Evolutionary conservation across 768 basidiomycete genomes (phyloP).

Genomic region (Tricholoma furcatifolium): DNA sequence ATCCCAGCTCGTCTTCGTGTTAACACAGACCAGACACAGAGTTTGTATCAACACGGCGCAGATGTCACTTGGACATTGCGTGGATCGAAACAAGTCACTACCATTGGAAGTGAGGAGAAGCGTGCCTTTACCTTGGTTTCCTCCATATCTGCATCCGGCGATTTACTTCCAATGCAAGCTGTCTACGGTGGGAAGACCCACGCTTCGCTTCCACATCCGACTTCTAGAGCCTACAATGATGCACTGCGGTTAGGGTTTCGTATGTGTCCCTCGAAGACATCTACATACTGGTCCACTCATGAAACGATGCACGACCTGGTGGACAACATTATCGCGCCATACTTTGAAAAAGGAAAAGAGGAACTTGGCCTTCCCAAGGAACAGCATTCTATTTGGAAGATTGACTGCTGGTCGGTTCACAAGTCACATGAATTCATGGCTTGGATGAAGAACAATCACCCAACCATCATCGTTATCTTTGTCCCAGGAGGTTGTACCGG

Average conservation of each 20-base stretch:
- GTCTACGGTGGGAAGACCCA: conserved; percentile 27
- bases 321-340: conserved; percentile 24
- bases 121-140: conserved; percentile 34
- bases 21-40: conserved; percentile 36
- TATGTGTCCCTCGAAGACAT: conserved; percentile 11
- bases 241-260: not conserved
- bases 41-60: conserved; percentile 27
- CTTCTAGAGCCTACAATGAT: not conserved
- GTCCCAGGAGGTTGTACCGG: conserved; percentile 10
- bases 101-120: conserved; percentile 32
- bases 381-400: conserved; percentile 21
- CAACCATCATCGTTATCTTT: conserved; percentile 3
- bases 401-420: conserved; percentile 30
- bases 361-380: conserved; percentile 10
- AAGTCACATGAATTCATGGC: conserved; percentile 12
- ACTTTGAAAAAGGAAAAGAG: conserved; percentile 19
- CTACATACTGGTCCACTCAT: conserved; percentile 27
- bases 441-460: conserved; percentile 8
- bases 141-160: conserved; percentile 25
- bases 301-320: conserved; percentile 23
- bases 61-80: conserved; percentile 23
- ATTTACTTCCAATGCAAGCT: conserved; percentile 24
- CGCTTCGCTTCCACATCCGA: conserved; percentile 3
- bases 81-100: conserved; percentile 24
- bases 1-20: conserved; percentile 27